Conservation (phyloP, 2,329 filamentous ascomycete species). For the Trichoderma guizhouense region DNA sequence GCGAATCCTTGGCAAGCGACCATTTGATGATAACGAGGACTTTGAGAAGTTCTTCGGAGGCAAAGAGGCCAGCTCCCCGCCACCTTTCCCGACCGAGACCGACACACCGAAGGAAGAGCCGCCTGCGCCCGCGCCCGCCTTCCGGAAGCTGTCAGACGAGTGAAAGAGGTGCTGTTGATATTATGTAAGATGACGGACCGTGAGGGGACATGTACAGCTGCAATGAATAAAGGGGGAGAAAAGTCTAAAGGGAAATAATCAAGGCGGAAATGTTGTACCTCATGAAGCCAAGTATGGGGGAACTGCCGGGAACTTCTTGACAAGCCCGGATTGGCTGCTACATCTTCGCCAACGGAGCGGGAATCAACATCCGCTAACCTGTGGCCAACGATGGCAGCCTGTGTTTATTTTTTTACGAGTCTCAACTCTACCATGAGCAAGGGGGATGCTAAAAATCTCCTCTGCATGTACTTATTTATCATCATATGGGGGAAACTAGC, state of each 20-base stretch:
- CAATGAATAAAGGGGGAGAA: neutral
- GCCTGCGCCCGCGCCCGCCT: slow-evolving; percentile 39
- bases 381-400: neutral
- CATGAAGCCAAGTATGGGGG: neutral
- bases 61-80: slow-evolving; percentile 55
- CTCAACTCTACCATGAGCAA: slow-evolving; percentile 21
- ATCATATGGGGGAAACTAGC: slow-evolving; percentile 6
- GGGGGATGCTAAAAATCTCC: slow-evolving; percentile 7
- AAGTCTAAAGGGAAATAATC: neutral
- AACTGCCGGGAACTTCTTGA: slow-evolving; percentile 13
- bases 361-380: neutral
- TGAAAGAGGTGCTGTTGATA: slow-evolving; percentile 16
- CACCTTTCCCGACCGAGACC: slow-evolving; percentile 49
- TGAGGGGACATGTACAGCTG: neutral
- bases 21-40: slow-evolving; percentile 78
- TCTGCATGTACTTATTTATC: slow-evolving; percentile 16
- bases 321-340: slow-evolving; percentile 14
- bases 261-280: neutral
- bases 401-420: slow-evolving; percentile 16
- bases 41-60: slow-evolving; percentile 90
- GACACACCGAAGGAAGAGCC: slow-evolving; percentile 37
- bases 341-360: neutral
- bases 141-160: slow-evolving; percentile 29
- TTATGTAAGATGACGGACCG: neutral
- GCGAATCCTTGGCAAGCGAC: slow-evolving; percentile 76